Evolutionary conservation across 2,329 filamentous ascomycete genomes (phyloP), one percentile per base, ranked within the genome.

Genomic region (Penicillium sp.): DNA sequence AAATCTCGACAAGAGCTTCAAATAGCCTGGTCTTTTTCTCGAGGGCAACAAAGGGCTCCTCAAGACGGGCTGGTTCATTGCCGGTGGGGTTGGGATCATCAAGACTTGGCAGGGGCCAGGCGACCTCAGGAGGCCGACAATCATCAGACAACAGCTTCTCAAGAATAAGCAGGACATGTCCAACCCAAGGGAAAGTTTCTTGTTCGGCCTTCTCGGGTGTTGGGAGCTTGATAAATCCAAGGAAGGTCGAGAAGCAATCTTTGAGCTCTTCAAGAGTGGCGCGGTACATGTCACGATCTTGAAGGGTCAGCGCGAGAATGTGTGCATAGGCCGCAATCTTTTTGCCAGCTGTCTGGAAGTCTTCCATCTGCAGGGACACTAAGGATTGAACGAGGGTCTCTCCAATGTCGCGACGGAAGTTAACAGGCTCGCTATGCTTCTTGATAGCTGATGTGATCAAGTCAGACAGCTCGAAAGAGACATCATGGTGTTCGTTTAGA

Each of bases 321-420:
- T 98, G 91, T 17, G 93, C 89, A 69, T 94, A 95, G 1, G 93
- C 88, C 19, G 89, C 86, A 57, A 98, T 82, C 65, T 88, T 91
- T 61, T 80, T 79, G 37, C 79, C 78, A 24, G 75, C 72, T 17
- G 71, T 69, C 46, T 75, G 70, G 57, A 79, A 74, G 52, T 81
- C 76, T 28, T 79, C 78, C 55, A 74, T 75, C 60, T 81, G 77
- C 44, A 83, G 67, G 9, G 81, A 84, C 42, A 94, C 84, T 12
- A 99, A 73, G 1, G 89, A 94, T 61, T 87, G 84, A 4, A 90
- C 84, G 40, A 98, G 74, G 0, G 89, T 94, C 44, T 84, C 81
- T 15, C 87, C 89, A 57, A 95, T 85, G 48, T 93, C 87, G 53
- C 82, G 80, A 35, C 84, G 78, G 70, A 62, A 77, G 62, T 68